Conservation (phyloP, 345 rosid species). For the Trapa incisa region DNA sequence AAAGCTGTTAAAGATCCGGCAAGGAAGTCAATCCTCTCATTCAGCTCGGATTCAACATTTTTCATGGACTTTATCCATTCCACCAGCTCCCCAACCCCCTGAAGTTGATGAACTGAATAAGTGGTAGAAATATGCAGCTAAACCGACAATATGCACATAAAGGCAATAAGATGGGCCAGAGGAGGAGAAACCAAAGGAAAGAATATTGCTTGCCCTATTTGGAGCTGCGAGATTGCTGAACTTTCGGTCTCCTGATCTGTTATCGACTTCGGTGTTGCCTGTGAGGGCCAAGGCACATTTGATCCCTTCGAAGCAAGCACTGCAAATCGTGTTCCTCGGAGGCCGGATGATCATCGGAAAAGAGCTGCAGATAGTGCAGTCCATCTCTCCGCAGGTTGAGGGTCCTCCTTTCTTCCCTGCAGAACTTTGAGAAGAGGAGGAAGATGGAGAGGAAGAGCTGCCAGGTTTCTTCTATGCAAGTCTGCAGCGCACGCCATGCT, state of each 20-base stretch:
- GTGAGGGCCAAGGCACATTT: slow-evolving; percentile 34
- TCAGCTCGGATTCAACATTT: slow-evolving; percentile 45
- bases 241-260: neutral
- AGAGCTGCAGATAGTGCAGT: slow-evolving; percentile 68
- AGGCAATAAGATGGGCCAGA: neutral
- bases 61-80: slow-evolving; percentile 55
- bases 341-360: slow-evolving; percentile 67
- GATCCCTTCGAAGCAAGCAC: slow-evolving; percentile 66
- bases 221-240: neutral
- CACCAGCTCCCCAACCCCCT: slow-evolving; percentile 38
- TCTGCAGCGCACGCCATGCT: neutral
- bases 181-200: neutral
- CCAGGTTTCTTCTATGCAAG: neutral
- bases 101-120: neutral
- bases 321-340: slow-evolving; percentile 80
- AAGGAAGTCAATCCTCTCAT: slow-evolving; percentile 51
- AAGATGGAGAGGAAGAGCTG: neutral
- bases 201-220: slow-evolving; percentile 47
- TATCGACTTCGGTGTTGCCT: slow-evolving; percentile 32
- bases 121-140: too few species aligned
- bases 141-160: neutral
- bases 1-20: slow-evolving; percentile 34
- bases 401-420: neutral
- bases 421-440: neutral
- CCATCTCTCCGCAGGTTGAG: slow-evolving; percentile 28